phyloP scores from a whole-genome alignment of 257 asterid genomes.

The Parsonsia alboflavescens region DNA sequence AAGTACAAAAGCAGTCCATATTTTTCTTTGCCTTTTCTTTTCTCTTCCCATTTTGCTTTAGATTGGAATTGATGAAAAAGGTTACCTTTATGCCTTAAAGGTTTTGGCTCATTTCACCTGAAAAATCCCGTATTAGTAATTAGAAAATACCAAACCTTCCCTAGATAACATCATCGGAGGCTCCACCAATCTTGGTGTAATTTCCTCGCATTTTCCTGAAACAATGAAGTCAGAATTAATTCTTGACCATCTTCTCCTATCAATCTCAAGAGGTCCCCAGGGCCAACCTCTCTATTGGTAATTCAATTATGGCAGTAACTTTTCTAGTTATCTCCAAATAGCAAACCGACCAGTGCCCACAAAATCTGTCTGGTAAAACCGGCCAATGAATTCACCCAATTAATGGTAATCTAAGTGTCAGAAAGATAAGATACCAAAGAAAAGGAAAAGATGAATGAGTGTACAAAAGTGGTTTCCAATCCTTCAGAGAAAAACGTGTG shows the following conservation, averaged over 20 bases:
- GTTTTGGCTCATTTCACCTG: neutral
- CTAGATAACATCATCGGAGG: no score
- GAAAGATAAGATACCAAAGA: neutral
- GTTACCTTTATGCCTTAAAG: neutral
- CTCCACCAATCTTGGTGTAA: no score
- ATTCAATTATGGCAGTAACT: neutral
- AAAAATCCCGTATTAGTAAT: neutral
- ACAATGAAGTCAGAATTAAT: no score
- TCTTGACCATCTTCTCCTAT: no score
- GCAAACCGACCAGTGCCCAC: neutral
- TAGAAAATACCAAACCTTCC: no score
- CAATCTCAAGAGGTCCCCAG: no score
- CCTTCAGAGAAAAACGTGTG: neutral
- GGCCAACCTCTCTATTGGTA: neutral
- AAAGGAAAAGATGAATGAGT: neutral
- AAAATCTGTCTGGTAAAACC: conserved; percentile 1
- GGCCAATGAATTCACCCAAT: neutral
- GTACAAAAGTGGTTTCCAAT: conserved; percentile 3
- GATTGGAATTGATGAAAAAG: no score
- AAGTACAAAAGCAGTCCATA: neutral
- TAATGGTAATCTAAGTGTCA: neutral
- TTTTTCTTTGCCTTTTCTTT: no score
- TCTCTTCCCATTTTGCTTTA: no score
- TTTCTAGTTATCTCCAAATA: neutral
- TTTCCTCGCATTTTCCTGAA: no score